These are phyloP conservation scores for Staphylotrichum tortipilum DNA, from an alignment of 495 filamentous ascomycete genomes.

Conservation along the genomic window DNA sequence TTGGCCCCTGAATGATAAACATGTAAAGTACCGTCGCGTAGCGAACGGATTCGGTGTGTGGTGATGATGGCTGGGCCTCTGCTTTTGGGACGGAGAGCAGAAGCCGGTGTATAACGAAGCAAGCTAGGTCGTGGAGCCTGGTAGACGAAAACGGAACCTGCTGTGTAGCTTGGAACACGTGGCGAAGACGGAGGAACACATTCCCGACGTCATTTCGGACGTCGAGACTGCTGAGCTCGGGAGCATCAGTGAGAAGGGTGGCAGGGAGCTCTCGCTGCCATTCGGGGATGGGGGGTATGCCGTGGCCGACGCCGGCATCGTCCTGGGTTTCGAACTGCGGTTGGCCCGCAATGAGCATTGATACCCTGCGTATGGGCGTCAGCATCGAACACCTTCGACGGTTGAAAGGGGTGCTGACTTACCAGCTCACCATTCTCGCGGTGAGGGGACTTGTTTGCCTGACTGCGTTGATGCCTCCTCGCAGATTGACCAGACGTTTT, in stretches of 20 bases:
- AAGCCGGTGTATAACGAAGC: constrained; percentile 41
- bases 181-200: constrained; percentile 35
- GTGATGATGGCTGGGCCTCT: constrained; percentile 11
- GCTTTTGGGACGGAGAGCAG: constrained; percentile 21
- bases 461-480: constrained; percentile 41
- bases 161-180: constrained; percentile 26
- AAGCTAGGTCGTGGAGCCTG: constrained; percentile 42
- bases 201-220: constrained; percentile 29
- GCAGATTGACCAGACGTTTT: constrained; percentile 35
- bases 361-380: too few relatives aligned
- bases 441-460: constrained; percentile 42
- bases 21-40: constrained; percentile 40
- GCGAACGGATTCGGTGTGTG: constrained; percentile 39
- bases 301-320: constrained; percentile 38
- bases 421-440: constrained; percentile 46
- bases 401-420: too few relatives aligned
- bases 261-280: constrained; percentile 31
- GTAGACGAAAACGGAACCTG: constrained; percentile 25
- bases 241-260: neutral
- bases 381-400: too few relatives aligned
- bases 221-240: constrained; percentile 13
- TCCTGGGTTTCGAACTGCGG: constrained; percentile 45
- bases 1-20: constrained; percentile 43
- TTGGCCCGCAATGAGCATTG: constrained; percentile 39
- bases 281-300: constrained; percentile 36